phyloP scores from a whole-genome alignment of 176 grass and related monocot genomes.

The Microstegium vimineum region DNA sequence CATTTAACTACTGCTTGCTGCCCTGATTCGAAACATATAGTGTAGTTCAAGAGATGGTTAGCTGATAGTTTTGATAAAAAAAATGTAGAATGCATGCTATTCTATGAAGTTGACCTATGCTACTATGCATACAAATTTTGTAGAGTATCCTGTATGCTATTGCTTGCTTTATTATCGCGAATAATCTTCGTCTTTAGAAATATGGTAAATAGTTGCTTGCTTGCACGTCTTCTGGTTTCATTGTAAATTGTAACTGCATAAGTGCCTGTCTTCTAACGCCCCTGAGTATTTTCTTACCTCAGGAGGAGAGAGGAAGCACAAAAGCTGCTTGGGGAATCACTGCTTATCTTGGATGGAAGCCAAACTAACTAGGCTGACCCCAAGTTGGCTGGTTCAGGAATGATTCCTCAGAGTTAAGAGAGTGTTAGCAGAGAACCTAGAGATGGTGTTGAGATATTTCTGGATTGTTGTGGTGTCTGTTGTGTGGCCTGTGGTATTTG shows the following conservation, averaged over 20 bases:
- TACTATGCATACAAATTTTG: neutral
- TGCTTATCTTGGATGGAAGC: slow-evolving; percentile 60
- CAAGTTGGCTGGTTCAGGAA: neutral
- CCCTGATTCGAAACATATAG: neutral
- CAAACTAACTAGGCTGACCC: slow-evolving; percentile 9
- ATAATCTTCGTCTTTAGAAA: neutral
- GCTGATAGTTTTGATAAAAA: neutral
- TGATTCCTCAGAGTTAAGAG: neutral
- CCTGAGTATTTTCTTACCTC: slow-evolving; percentile 24
- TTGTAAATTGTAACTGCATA: slow-evolving; percentile 8
- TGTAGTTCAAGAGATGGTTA: neutral
- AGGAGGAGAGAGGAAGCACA: slow-evolving; percentile 95
- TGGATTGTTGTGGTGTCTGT: neutral
- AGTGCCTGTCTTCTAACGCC: slow-evolving; percentile 5
- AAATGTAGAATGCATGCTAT: neutral
- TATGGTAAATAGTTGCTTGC: neutral
- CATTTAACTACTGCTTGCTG: neutral
- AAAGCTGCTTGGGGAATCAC: slow-evolving; percentile 64
- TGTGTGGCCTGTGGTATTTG: neutral
- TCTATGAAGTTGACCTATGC: neutral
- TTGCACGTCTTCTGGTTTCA: neutral
- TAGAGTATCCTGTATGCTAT: neutral
- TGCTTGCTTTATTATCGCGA: neutral
- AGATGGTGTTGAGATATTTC: neutral
- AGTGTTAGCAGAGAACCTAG: neutral